Base-by-base conservation (phyloP, 2,329 filamentous ascomycete genomes). In the Beauveria sp. region DNA sequence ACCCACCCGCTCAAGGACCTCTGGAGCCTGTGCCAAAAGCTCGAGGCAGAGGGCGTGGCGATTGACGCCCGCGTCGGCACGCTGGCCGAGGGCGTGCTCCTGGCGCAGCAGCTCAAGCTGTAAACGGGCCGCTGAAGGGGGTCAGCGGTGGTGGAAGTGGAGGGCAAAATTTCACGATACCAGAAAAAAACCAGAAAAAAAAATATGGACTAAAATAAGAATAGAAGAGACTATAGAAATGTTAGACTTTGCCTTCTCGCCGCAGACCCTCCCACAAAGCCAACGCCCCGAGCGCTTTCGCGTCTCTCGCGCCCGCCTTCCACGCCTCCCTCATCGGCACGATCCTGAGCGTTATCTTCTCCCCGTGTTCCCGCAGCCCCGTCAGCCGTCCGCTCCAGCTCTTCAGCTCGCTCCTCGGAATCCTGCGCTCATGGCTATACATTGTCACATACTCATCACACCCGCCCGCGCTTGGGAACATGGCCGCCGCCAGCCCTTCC, bases 1-100 rank as follows among this genome's bases (percentile, higher is more conserved):
- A 84, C 83, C 9, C 80, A 91, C 8, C 87, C 86, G 6, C 70
- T 93, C 49, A 76, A 74, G 22, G 77, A 81, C 16, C 73, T 93
- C 45, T 91, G 88, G 77, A 80, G 80, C 0, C 85, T 88, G 69
- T 87, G 87, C 70, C 84, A 85, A 71, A 81, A 73, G 65, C 77
- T 92, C 1, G 89, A 92, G 69, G 76, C 76, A 2, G 78, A 91
- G 65, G 90, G 90, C 0, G 92, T 84, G 72, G 90, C 88, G 1
- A 90, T 95, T 66, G 90, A 95, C 73, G 89, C 89, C 6, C 80
- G 90, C 45, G 87, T 93, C 2, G 90, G 88, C 1, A 90, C 88
- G 5, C 74, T 93, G 51, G 90, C 90, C 0, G 89, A 93, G 72
- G 90, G 90, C 0, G 86, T 93, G 63, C 86, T 93, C 70, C 75